Percentiles rank a stretch among this genome's conserved stretches.
Conservation (phyloP, 73 alveolate species). For the Durusdinium trenchii region DNA sequence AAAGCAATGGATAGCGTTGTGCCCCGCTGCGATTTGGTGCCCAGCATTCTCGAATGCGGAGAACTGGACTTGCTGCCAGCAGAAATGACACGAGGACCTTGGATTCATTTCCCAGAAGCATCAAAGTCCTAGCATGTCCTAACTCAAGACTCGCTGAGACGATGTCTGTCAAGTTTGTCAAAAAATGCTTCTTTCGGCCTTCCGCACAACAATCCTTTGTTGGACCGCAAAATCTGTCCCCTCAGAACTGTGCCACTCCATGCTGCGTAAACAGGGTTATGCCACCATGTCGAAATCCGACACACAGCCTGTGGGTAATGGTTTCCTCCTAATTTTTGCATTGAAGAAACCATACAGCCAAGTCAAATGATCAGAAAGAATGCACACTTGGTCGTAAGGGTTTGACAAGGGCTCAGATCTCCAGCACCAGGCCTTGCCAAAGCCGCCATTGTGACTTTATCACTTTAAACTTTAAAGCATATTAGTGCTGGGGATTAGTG, state of each 20-base stretch:
- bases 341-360: no score
- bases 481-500: no score
- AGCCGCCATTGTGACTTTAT: no score
- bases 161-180: neutral
- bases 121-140: neutral
- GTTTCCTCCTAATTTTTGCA: no score
- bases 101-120: neutral
- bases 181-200: neutral
- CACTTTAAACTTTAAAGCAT: no score
- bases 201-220: neutral
- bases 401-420: no score
- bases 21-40: neutral
- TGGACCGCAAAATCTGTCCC: no score
- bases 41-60: constrained; percentile 53
- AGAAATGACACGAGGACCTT: constrained; percentile 70
- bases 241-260: neutral
- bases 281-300: constrained; percentile 70
- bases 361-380: no score
- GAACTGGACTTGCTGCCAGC: constrained; percentile 55
- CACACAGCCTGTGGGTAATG: constrained; percentile 50
- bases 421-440: no score
- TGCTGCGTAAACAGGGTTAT: constrained; percentile 51
- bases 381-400: no score
- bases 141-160: no score
- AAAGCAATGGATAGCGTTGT: no score